Conservation (phyloP, 1,284 basidiomycete genomes). For the Bjerkandera adusta region DNA sequence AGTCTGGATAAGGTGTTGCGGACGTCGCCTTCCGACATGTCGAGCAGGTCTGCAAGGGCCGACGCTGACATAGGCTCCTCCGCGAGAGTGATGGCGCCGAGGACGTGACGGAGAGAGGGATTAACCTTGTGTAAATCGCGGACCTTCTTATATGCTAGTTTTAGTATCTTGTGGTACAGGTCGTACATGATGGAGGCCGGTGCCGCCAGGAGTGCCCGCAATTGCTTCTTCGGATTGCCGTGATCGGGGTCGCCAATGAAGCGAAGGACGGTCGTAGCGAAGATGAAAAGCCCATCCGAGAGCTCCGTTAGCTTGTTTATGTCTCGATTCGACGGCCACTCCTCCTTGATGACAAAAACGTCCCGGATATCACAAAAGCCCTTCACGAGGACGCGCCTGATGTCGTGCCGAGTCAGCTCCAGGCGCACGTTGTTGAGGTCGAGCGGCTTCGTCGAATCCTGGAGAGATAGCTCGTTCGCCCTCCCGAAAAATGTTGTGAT, state of each 20-base stretch:
- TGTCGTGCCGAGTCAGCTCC: background rate
- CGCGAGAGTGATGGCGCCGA: background rate
- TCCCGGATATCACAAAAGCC: background rate
- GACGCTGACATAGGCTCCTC: background rate
- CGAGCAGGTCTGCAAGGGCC: background rate
- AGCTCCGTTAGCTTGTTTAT: constrained; percentile 2
- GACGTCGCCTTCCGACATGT: background rate
- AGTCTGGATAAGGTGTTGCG: constrained; percentile 4
- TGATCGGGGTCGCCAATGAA: constrained; percentile 9
- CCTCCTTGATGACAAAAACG: background rate
- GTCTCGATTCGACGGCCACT: background rate
- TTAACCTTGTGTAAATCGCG: background rate
- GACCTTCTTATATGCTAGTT: background rate
- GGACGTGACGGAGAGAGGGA: background rate
- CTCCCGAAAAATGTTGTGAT: constrained; percentile 6
- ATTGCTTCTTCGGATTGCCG: background rate
- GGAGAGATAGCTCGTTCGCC: background rate
- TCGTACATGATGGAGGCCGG: no score
- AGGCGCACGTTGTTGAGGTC: background rate
- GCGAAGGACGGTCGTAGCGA: constrained; percentile 2
- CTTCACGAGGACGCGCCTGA: background rate
- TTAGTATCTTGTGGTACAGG: background rate
- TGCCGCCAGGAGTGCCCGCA: background rate
- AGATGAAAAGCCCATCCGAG: background rate
- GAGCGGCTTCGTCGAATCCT: background rate